Percentiles rank a stretch among this genome's conserved stretches.
phyloP scores from a whole-genome alignment of 2,329 filamentous ascomycete species.

The Tolypocladium tropicale region DNA sequence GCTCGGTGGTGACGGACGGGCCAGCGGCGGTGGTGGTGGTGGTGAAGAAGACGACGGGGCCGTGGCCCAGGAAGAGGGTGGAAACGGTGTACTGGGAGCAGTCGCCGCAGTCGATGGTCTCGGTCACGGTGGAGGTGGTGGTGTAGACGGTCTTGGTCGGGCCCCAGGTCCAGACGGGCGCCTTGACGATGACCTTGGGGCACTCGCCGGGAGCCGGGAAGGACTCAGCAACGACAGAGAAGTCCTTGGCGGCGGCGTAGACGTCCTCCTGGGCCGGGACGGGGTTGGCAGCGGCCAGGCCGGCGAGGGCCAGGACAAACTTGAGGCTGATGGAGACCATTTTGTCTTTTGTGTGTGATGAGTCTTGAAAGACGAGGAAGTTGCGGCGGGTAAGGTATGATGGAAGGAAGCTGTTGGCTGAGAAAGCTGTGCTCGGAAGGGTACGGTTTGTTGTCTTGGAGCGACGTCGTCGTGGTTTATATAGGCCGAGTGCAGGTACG shows the following conservation, averaged over 20 bases:
- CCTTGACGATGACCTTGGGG: slow-evolving; percentile 3
- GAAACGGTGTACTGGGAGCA: slow-evolving; percentile 9
- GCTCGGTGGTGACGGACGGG: slow-evolving; percentile 5
- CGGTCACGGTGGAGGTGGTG: slow-evolving; percentile 12
- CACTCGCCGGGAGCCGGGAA: slow-evolving; percentile 3
- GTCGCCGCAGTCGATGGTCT: slow-evolving; percentile 13
- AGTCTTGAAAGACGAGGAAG: too few species aligned
- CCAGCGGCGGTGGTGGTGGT: slow-evolving; percentile 9
- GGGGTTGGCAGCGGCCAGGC: slow-evolving; percentile 2
- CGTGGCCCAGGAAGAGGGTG: slow-evolving; percentile 5
- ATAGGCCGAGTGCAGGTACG: neutral
- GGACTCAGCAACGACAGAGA: too few species aligned
- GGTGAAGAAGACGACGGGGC: slow-evolving; percentile 11
- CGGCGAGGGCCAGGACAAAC: slow-evolving; percentile 2
- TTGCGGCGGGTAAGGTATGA: too few species aligned
- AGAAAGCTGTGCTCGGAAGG: neutral
- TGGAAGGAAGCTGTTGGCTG: neutral
- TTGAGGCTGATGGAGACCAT: too few species aligned
- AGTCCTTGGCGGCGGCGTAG: neutral
- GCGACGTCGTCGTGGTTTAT: neutral
- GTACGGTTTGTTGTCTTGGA: neutral
- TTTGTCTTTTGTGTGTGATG: too few species aligned
- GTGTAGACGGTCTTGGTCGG: slow-evolving; percentile 15
- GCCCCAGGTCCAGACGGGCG: slow-evolving; percentile 7
- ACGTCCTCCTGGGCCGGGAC: neutral